phyloP scores from a whole-genome alignment of 805 yeast genomes.

The Ogataea neopini region DNA sequence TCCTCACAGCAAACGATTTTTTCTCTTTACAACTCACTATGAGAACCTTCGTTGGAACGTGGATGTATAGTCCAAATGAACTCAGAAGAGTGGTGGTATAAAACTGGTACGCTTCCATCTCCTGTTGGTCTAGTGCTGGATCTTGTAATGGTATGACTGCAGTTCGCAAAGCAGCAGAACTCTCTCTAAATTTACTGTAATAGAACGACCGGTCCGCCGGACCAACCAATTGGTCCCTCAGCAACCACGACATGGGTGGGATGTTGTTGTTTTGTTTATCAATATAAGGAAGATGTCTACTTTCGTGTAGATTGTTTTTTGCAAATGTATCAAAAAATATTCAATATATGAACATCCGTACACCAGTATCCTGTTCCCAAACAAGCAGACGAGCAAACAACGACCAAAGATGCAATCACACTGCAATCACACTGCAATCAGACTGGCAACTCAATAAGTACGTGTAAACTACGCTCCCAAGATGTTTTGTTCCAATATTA shows the following conservation, averaged over 20 bases:
- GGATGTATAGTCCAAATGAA: slow-evolving; percentile 31
- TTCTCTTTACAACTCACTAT: slow-evolving; percentile 24
- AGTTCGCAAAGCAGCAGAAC: slow-evolving; percentile 17
- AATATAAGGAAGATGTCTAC: no score
- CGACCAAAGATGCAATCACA: no score
- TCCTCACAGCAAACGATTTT: slow-evolving; percentile 28
- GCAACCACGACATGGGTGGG: slow-evolving; percentile 11
- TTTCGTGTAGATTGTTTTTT: no score
- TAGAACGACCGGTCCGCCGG: slow-evolving; percentile 24
- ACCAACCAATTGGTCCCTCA: slow-evolving; percentile 28
- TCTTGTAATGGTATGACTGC: slow-evolving; percentile 16
- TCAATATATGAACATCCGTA: not conserved
- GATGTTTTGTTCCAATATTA: no score
- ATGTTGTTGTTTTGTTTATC: not conserved
- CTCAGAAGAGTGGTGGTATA: slow-evolving; percentile 25
- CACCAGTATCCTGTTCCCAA: not conserved
- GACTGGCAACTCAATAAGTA: no score
- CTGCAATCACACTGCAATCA: no score
- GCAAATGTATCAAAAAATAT: no score
- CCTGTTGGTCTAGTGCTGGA: slow-evolving; percentile 13
- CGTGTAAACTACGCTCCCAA: no score
- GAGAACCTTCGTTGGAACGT: slow-evolving; percentile 21
- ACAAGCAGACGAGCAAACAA: no score
- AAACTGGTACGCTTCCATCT: slow-evolving; percentile 8
- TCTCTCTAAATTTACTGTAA: slow-evolving; percentile 23